Evolutionary conservation across 78 protist species (phyloP).

Genomic region (Planoprotostelium fungivorum): DNA sequence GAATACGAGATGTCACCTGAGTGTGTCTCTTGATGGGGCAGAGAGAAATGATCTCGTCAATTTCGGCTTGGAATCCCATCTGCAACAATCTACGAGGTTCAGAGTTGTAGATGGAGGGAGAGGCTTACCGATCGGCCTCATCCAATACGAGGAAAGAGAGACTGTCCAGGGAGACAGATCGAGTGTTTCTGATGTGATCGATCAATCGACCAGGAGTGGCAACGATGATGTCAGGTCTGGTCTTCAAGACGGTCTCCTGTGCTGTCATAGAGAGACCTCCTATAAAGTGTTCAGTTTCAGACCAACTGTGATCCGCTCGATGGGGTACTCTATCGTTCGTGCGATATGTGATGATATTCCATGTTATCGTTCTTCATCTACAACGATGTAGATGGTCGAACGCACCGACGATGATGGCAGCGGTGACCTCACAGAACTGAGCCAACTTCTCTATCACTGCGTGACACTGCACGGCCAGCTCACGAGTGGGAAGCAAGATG

Average conservation of each 20-base stretch:
- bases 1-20: conserved; percentile 18
- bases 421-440: conserved; percentile 54
- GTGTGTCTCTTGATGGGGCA: conserved; percentile 81
- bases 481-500: conserved; percentile 85
- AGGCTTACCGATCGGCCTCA: conserved; percentile 80
- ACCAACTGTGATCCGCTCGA: too few relatives aligned
- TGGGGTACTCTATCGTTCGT: too few relatives aligned
- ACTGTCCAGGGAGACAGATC: conserved; percentile 64
- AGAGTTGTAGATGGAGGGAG: not conserved
- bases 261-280: conserved; percentile 59
- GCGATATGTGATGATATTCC: too few relatives aligned
- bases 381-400: too few relatives aligned
- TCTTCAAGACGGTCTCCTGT: conserved; percentile 63
- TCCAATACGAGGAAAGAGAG: conserved; percentile 76
- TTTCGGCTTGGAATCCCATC: conserved; percentile 80
- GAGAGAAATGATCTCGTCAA: conserved; percentile 63
- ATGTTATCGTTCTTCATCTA: too few relatives aligned
- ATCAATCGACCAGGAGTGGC: conserved; percentile 93
- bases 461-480: conserved; percentile 84
- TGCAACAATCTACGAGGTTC: conserved; percentile 50
- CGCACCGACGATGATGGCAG: conserved; percentile 71
- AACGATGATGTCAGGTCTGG: conserved; percentile 78
- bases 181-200: conserved; percentile 81
- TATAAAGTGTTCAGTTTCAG: not conserved
- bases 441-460: conserved; percentile 59